phyloP scores from a whole-genome alignment of 208 protist genomes.

The Spongospora subterranea region DNA sequence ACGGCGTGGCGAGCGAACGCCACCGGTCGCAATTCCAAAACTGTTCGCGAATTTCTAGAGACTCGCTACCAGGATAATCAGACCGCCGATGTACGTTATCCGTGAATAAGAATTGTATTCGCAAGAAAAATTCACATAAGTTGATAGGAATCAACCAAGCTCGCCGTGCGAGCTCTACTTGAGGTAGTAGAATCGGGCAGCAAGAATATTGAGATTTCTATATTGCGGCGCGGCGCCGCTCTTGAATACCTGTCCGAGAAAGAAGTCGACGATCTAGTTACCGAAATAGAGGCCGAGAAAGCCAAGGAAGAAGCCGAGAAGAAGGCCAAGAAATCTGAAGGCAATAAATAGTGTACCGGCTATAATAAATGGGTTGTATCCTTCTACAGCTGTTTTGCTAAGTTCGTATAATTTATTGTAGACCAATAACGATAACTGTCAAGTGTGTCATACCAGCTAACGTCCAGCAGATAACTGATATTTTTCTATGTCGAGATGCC shows the following conservation, averaged over 20 bases:
- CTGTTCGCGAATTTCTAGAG: slow-evolving; percentile 98
- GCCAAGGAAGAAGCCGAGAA: slow-evolving; percentile 69
- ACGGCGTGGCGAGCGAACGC: slow-evolving; percentile 85
- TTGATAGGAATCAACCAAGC: slow-evolving; percentile 82
- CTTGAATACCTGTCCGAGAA: slow-evolving; percentile 70
- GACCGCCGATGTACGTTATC: slow-evolving; percentile 75
- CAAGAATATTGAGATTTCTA: slow-evolving; percentile 86
- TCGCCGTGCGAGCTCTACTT: slow-evolving; percentile 95
- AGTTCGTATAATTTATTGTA: not conserved
- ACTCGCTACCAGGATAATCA: slow-evolving; percentile 94
- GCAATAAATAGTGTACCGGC: not conserved
- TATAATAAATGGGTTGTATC: not conserved
- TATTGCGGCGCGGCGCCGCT: slow-evolving; percentile 62
- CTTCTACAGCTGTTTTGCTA: not conserved
- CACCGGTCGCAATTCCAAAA: slow-evolving; percentile 92
- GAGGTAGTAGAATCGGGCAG: slow-evolving; percentile 88
- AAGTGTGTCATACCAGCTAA: not conserved
- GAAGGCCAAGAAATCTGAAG: slow-evolving; percentile 60
- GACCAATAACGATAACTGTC: not conserved
- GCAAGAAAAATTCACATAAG: slow-evolving; percentile 66
- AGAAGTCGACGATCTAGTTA: slow-evolving; percentile 74
- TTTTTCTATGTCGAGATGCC: not conserved
- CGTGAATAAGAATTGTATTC: slow-evolving; percentile 64
- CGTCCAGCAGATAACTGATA: not conserved
- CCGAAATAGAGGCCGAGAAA: slow-evolving; percentile 76